Conservation (phyloP, 768 basidiomycete species). For the Auriscalpium vulgare region DNA sequence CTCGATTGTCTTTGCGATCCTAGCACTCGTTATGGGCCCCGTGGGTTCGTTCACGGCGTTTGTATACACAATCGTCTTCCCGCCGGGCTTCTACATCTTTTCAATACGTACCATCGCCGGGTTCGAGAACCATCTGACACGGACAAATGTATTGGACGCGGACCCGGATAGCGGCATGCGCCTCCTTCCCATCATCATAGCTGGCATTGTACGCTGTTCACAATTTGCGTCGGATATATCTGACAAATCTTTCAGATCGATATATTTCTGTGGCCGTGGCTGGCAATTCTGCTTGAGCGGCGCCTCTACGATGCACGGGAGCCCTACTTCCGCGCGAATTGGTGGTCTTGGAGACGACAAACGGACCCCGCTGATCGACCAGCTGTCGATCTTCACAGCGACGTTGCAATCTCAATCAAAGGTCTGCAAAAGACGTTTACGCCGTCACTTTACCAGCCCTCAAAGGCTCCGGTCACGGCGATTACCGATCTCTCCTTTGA, state of each 20-base stretch:
- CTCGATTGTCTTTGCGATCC: constrained; percentile 56
- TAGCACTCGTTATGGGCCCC: constrained; percentile 46
- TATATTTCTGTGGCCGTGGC: constrained; percentile 66
- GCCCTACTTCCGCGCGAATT: constrained; percentile 15
- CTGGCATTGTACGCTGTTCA: constrained; percentile 44
- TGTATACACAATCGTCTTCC: constrained; percentile 64
- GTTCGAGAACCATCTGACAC: constrained; percentile 51
- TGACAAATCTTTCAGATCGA: constrained; percentile 38
- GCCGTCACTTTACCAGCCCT: constrained; percentile 38
- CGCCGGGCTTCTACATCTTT: constrained; percentile 71
- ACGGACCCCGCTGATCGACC: constrained; percentile 3
- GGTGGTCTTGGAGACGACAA: constrained; percentile 16
- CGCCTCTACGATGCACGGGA: constrained; percentile 52
- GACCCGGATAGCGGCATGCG: constrained; percentile 54
- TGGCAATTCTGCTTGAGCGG: constrained; percentile 53
- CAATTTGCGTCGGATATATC: not conserved
- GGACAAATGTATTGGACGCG: constrained; percentile 44
- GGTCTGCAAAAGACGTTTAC: constrained; percentile 54
- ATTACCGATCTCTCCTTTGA: constrained; percentile 59
- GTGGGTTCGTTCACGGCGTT: constrained; percentile 38
- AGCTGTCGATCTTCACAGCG: constrained; percentile 22
- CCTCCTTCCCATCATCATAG: constrained; percentile 53
- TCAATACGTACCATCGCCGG: constrained; percentile 59
- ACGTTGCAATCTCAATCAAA: constrained; percentile 52
- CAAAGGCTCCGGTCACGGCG: constrained; percentile 47